These are phyloP conservation scores for Urtica urens DNA, from an alignment of 306 rosid species.

Conservation along the genomic window DNA sequence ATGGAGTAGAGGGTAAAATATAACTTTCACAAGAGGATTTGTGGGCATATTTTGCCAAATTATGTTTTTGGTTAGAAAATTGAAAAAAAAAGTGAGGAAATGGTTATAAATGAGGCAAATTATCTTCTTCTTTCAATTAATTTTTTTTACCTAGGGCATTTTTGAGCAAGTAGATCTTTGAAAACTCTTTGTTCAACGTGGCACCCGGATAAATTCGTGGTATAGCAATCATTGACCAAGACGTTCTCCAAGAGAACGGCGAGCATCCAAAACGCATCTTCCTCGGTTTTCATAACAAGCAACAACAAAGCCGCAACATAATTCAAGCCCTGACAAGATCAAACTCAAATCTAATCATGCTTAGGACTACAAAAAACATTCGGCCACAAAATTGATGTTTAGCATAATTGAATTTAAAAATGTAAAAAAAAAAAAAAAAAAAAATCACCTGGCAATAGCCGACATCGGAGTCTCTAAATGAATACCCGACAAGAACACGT, in stretches of 20 bases:
- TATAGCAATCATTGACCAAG: slow-evolving; percentile 85
- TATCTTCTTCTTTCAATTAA: neutral
- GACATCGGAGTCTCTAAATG: slow-evolving; percentile 99
- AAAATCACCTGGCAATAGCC: slow-evolving; percentile 88
- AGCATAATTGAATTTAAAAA: neutral
- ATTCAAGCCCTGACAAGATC: slow-evolving; percentile 71
- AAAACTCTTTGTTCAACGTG: slow-evolving; percentile 99
- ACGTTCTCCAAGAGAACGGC: slow-evolving; percentile 93
- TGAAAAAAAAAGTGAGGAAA: neutral
- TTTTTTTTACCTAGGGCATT: slow-evolving; percentile 70
- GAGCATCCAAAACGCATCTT: slow-evolving; percentile 99
- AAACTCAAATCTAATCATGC: neutral
- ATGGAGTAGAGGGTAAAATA: too few species aligned
- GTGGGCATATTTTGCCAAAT: too few species aligned
- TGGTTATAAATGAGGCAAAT: neutral
- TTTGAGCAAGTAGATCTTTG: slow-evolving; percentile 65
- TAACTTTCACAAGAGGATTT: too few species aligned
- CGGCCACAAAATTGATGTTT: neutral
- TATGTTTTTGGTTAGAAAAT: too few species aligned
- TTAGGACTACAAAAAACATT: neutral
- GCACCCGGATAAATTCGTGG: slow-evolving; percentile 90
- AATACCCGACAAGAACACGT: slow-evolving; percentile 90
- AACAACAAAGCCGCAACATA: slow-evolving; percentile 89
- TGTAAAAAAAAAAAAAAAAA: neutral
- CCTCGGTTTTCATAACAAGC: slow-evolving; percentile 97